A percentile compares a stretch with the other conserved stretches of the same genome.
Conservation (phyloP, 2,329 filamentous ascomycete genomes). For the Alternaria sp. region DNA sequence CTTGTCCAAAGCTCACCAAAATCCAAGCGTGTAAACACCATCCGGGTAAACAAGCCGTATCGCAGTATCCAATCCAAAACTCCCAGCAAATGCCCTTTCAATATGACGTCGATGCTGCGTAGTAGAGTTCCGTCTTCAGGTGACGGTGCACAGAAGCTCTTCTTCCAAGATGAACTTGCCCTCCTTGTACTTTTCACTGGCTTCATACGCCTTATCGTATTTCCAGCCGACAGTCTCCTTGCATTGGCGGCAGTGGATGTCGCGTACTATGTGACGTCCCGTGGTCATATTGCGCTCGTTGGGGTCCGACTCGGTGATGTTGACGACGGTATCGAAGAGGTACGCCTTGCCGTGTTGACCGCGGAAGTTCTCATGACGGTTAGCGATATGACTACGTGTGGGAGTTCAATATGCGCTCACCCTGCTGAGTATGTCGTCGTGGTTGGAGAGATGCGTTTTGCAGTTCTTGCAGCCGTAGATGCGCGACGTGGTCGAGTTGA, state of each 20-base stretch:
- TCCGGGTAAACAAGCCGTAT: constrained; percentile 1
- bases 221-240: constrained; percentile 96
- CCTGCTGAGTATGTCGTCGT: constrained; percentile 93
- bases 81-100: constrained; percentile 33
- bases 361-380: constrained; percentile 79
- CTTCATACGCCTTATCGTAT: constrained; percentile 96
- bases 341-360: constrained; percentile 98
- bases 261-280: constrained; percentile 89
- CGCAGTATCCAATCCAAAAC: constrained; percentile 20
- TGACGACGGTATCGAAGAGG: constrained; percentile 93
- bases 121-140: constrained; percentile 34
- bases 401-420: constrained; percentile 59
- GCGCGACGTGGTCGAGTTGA: constrained; percentile 81
- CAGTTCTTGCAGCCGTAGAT: constrained; percentile 92
- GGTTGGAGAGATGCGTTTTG: constrained; percentile 94
- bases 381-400: constrained; percentile 2
- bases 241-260: constrained; percentile 91
- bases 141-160: constrained; percentile 83
- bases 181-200: constrained; percentile 96
- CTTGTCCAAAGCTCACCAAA: constrained; percentile 5
- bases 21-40: constrained; percentile 9
- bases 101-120: constrained; percentile 1
- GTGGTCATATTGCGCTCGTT: constrained; percentile 98
- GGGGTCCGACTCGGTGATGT: constrained; percentile 82
- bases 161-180: constrained; percentile 97